Percentiles rank a stretch among this genome's conserved stretches.
Conservation (phyloP, 345 rosid species). For the Gossypium herbaceum region DNA sequence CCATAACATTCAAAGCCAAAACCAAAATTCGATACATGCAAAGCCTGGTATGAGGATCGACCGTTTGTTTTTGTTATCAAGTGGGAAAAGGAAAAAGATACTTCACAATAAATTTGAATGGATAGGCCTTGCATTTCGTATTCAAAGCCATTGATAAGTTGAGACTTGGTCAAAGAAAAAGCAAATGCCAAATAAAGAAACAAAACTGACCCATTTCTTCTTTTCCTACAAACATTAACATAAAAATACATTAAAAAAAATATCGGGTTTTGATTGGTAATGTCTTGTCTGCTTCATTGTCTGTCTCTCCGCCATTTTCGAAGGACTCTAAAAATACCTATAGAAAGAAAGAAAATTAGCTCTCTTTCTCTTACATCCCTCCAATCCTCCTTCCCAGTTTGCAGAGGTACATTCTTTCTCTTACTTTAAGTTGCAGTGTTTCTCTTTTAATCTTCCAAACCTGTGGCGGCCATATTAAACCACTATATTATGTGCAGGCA, state of each 20-base stretch:
- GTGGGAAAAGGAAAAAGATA: neutral
- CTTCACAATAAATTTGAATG: neutral
- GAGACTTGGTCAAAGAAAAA: conserved; percentile 23
- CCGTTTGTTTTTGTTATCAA: neutral
- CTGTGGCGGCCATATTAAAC: neutral
- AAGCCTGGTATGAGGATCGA: neutral
- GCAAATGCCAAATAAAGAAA: neutral
- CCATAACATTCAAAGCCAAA: neutral
- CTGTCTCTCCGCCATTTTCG: conserved; percentile 23
- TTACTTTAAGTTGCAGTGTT: neutral
- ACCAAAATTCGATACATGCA: neutral
- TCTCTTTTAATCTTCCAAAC: conserved; percentile 3
- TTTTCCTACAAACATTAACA: neutral
- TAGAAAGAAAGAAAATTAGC: conserved; percentile 20
- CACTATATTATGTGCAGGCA: conserved; percentile 23
- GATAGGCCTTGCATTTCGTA: conserved; percentile 22
- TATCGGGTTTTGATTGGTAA: neutral
- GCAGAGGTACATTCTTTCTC: conserved; percentile 40
- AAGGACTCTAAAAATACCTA: conserved; percentile 3
- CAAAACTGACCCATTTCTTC: neutral
- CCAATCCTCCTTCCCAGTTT: conserved; percentile 26
- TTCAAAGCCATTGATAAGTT: neutral
- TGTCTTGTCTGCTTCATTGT: conserved; percentile 24
- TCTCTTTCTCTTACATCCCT: conserved; percentile 19
- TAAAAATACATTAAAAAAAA: neutral